Evolutionary conservation across 768 basidiomycete genomes (phyloP).

Genomic region (Pleurotus djamor): DNA sequence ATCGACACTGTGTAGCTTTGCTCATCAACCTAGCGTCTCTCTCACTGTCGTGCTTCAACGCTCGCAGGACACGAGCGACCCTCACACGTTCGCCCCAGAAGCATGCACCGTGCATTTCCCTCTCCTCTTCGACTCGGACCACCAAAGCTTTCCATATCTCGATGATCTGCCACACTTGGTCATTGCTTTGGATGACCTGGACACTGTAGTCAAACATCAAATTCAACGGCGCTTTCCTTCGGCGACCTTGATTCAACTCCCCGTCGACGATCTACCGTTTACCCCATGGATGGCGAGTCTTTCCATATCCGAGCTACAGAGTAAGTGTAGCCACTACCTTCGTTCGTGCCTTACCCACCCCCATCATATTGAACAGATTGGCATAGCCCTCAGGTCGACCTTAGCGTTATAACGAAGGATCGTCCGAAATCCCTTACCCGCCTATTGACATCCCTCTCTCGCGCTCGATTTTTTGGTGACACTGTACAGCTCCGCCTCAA

Average conservation of each 20-base stretch:
- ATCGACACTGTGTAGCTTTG: conserved; percentile 6
- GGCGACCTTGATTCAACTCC: conserved; percentile 39
- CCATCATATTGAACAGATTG: conserved; percentile 49
- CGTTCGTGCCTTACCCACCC: conserved; percentile 13
- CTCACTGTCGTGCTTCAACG: conserved; percentile 7
- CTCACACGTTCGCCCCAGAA: background rate
- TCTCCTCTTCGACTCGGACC: background rate
- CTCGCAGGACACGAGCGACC: background rate
- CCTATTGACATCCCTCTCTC: conserved; percentile 58
- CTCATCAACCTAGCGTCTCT: background rate
- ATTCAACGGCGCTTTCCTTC: conserved; percentile 16
- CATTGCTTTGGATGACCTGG: conserved; percentile 5
- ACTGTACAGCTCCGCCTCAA: conserved; percentile 62
- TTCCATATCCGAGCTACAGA: conserved; percentile 52
- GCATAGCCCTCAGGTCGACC: conserved; percentile 65
- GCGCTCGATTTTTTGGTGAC: conserved; percentile 69
- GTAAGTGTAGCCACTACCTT: conserved; percentile 39
- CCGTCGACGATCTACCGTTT: conserved; percentile 45
- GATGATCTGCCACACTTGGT: background rate
- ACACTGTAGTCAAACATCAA: conserved; percentile 10
- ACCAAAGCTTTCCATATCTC: background rate
- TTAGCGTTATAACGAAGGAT: conserved; percentile 77
- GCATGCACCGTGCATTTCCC: background rate
- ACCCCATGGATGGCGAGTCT: conserved; percentile 65
- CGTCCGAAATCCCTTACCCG: conserved; percentile 70